These are phyloP conservation scores for Rhamnella rubrinervis DNA, from an alignment of 331 rosid genomes.

Conservation along the genomic window DNA sequence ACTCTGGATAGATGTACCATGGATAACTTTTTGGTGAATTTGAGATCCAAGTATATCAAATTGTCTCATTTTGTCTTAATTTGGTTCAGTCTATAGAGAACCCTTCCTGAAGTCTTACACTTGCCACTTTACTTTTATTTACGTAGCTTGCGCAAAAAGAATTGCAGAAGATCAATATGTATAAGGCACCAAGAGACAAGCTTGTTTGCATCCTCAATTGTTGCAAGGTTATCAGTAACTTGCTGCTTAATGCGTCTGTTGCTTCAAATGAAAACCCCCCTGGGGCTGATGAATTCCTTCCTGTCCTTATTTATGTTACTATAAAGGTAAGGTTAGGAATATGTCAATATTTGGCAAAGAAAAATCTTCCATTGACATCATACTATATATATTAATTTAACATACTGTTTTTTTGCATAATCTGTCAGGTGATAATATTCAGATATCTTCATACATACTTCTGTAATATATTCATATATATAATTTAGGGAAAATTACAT, in stretches of 20 bases:
- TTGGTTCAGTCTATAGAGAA: background rate
- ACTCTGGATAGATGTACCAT: too few species aligned
- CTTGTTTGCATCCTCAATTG: constrained; percentile 88
- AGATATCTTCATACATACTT: too few species aligned
- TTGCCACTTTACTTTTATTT: constrained; percentile 17
- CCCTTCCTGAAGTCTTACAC: constrained; percentile 16
- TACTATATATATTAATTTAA: background rate
- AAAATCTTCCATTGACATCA: background rate
- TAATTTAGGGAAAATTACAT: too few species aligned
- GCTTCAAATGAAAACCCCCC: constrained; percentile 80
- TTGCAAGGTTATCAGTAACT: constrained; percentile 90
- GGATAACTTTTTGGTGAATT: too few species aligned
- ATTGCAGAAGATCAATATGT: constrained; percentile 91
- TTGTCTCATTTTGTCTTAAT: background rate
- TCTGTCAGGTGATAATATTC: too few species aligned
- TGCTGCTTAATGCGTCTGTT: constrained; percentile 79
- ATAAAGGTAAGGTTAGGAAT: constrained; percentile 59
- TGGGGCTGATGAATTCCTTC: constrained; percentile 99
- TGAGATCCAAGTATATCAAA: too few species aligned
- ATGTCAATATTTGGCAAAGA: background rate
- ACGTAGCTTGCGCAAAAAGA: constrained; percentile 98
- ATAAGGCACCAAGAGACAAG: constrained; percentile 97
- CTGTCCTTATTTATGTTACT: constrained; percentile 90
- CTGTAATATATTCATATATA: too few species aligned
- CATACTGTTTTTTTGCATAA: background rate